Evolutionary conservation across 148 eudicot species (phyloP), one percentile per base, ranked within the genome.

Genomic region (Pharnaceum exiguum): DNA sequence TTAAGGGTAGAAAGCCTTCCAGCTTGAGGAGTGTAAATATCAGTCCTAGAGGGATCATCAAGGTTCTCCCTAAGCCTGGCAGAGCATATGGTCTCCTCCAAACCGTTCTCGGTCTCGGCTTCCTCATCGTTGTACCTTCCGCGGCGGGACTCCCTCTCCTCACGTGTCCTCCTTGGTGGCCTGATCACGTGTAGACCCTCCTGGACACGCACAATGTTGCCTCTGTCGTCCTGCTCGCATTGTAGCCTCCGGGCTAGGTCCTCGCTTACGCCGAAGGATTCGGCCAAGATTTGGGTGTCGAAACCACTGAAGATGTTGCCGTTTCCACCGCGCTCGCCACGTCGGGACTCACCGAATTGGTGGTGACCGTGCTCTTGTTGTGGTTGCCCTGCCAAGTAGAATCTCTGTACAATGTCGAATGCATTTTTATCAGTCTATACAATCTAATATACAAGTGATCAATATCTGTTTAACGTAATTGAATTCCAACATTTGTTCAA

Each of bases 331-430:
- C 13, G 63, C 45, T 58, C 64, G 57, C 39, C 53, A 21, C 70
- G 55, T 1, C 45, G 44, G 5, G 28, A 10, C 27, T 67, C 44
- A 16, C 38, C 19, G 30, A 5, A 21, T 33, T 54, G 60, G n/a
- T 42, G 54, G 0, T 32, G 67, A 2, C 55, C 51, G 30, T 60
- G 66, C 57, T 68, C 74, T 60, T 37, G 67, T 59, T 83, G 66
- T 12, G 81, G 85, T 51, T 70, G 80, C 10, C 97, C 97, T 7
- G 87, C 95, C 10, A 90, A 62, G 75, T 74, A 79, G 78, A 87
- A 87, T 62, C 75, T 72, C 97, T 90, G 57, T 57, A 57, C 42
- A 46, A 6, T 5, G 5, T 10, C 7, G 5, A 25, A 29, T 12
- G 12, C 12, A 35, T 12, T 6, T 7, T 35, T 35, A 35, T 7